Evolutionary conservation across 352 stramenopile genomes (phyloP).

Genomic region (Pythium aphanidermatum): DNA sequence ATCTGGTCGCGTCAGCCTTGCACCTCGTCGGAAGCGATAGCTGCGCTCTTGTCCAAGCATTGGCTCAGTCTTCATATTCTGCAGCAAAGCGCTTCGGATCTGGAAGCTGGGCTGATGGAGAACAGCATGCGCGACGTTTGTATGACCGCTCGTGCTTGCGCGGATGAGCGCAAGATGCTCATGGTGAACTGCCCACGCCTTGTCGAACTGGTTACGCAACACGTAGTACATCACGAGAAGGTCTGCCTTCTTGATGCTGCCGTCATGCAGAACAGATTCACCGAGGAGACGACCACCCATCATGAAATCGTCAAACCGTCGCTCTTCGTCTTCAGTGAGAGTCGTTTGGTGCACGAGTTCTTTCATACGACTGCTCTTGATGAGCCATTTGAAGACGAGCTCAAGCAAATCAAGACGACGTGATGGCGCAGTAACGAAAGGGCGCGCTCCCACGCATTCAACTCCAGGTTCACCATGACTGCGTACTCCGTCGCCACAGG

Average conservation of each 20-base stretch:
- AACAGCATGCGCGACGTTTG: slow-evolving; percentile 44
- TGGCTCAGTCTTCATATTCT: slow-evolving; percentile 66
- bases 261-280: slow-evolving; percentile 55
- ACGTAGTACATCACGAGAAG: slow-evolving; percentile 84
- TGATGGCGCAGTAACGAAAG: slow-evolving; percentile 55
- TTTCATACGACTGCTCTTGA: slow-evolving; percentile 64
- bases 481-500: slow-evolving; percentile 54
- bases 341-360: slow-evolving; percentile 63
- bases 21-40: slow-evolving; percentile 18
- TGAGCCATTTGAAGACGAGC: slow-evolving; percentile 68
- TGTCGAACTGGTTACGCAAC: slow-evolving; percentile 63
- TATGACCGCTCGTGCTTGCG: slow-evolving; percentile 50
- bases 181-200: slow-evolving; percentile 70
- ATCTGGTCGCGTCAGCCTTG: slow-evolving; percentile 17
- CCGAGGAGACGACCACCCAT: slow-evolving; percentile 41
- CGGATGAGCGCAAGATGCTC: slow-evolving; percentile 72
- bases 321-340: slow-evolving; percentile 44
- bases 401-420: slow-evolving; percentile 49
- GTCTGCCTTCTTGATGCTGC: slow-evolving; percentile 63
- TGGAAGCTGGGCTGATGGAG: slow-evolving; percentile 62
- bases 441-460: slow-evolving; percentile 69
- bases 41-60: neutral
- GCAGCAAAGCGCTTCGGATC: slow-evolving; percentile 47
- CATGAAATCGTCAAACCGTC: slow-evolving; percentile 65
- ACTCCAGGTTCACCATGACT: slow-evolving; percentile 71